phyloP scores from a whole-genome alignment of 331 rosid genomes.

The Spiraea crenata region DNA sequence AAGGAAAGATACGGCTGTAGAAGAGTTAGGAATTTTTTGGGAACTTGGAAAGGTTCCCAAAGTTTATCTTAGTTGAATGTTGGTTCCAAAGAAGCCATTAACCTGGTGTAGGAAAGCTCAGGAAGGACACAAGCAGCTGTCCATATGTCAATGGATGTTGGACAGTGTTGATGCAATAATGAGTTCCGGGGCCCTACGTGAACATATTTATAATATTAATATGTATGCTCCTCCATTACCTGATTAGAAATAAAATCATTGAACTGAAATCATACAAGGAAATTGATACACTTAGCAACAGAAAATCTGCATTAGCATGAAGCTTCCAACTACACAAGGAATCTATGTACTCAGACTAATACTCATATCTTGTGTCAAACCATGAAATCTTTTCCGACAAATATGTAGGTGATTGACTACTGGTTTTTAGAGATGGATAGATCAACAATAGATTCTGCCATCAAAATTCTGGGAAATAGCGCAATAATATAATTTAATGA shows the following conservation, averaged over 20 bases:
- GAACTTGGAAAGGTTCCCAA: not conserved
- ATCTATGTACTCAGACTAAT: not conserved
- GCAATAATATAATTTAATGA: not conserved
- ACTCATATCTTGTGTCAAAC: not conserved
- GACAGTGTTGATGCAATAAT: constrained; percentile 90
- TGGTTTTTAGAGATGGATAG: not conserved
- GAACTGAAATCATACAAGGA: constrained; percentile 3
- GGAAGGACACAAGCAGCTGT: constrained; percentile 97
- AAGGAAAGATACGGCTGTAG: constrained; percentile 75
- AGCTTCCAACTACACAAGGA: not conserved
- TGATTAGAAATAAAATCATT: constrained; percentile 27
- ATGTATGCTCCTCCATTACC: constrained; percentile 78
- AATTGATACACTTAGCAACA: not conserved
- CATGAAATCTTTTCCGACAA: not conserved
- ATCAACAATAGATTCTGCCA: not conserved
- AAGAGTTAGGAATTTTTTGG: constrained; percentile 30
- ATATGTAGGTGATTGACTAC: not conserved
- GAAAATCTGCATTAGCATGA: not conserved
- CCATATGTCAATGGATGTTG: constrained; percentile 83
- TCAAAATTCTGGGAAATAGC: not conserved
- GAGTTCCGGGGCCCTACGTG: constrained; percentile 84
- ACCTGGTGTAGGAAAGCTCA: constrained; percentile 92
- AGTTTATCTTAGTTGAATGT: constrained; percentile 3
- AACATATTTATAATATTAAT: constrained; percentile 76
- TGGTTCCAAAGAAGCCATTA: constrained; percentile 16